phyloP scores from a whole-genome alignment of 805 yeast species.

The Naumovozyma castellii region DNA sequence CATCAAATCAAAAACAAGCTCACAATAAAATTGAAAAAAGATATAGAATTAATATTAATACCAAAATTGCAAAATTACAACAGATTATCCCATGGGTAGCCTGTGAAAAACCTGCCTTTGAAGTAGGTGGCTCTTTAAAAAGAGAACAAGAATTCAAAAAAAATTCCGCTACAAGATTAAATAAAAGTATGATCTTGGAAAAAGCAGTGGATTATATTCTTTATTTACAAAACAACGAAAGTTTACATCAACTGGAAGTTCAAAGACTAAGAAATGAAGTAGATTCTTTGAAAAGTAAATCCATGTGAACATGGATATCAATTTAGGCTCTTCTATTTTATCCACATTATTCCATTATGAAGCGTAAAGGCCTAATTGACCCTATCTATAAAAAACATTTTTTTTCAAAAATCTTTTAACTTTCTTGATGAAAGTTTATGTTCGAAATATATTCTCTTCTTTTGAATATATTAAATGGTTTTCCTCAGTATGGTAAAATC shows the following conservation, averaged over 20 bases:
- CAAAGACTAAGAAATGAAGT: constrained; percentile 29
- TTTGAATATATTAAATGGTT: too few relatives aligned
- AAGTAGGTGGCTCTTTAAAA: too few relatives aligned
- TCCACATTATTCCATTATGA: too few relatives aligned
- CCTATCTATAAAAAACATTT: too few relatives aligned
- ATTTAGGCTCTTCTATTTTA: too few relatives aligned
- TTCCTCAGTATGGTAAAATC: too few relatives aligned
- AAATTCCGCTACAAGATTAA: constrained; percentile 43
- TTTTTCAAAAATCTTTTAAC: too few relatives aligned
- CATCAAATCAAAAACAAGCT: constrained; percentile 55
- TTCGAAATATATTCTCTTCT: too few relatives aligned
- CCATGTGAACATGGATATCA: too few relatives aligned
- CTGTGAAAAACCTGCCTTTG: constrained; percentile 52
- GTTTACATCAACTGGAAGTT: constrained; percentile 27
- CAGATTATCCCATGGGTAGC: constrained; percentile 60
- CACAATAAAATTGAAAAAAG: constrained; percentile 65
- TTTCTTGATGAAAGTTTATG: too few relatives aligned
- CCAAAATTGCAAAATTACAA: constrained; percentile 59
- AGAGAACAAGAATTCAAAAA: too few relatives aligned
- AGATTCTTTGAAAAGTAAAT: constrained; percentile 18
- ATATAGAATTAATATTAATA: constrained; percentile 60
- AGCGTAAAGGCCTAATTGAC: too few relatives aligned
- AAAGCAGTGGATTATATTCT: constrained; percentile 56
- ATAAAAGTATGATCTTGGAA: constrained; percentile 59
- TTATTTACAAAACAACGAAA: constrained; percentile 42